Percentiles rank a stretch among this genome's conserved stretches.
Conservation (phyloP, 768 basidiomycete genomes). For the Lactarius hatsudake region DNA sequence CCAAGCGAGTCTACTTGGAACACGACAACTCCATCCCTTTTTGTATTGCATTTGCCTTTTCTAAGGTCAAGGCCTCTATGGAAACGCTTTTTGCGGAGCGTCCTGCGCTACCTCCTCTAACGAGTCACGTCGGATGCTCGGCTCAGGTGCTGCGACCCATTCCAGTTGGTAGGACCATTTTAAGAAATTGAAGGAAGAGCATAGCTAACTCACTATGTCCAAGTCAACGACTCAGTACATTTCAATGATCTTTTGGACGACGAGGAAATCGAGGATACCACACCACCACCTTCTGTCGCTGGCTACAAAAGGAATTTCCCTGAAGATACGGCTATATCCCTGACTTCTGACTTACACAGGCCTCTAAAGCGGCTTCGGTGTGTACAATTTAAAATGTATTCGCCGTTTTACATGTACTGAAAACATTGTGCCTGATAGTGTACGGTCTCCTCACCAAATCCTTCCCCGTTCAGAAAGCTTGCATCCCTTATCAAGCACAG, state of each 20-base stretch:
- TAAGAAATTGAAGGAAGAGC: background rate
- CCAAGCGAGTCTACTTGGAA: conserved; percentile 31
- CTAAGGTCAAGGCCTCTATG: conserved; percentile 32
- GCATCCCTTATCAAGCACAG: background rate
- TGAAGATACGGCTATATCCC: background rate
- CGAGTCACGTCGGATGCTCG: background rate
- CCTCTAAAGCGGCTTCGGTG: conserved; percentile 14
- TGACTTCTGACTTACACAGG: background rate
- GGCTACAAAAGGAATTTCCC: conserved; percentile 15
- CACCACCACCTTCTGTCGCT: conserved; percentile 16
- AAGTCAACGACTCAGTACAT: background rate
- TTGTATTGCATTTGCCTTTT: conserved; percentile 27
- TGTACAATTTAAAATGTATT: background rate
- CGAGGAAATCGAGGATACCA: conserved; percentile 19
- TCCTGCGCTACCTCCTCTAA: background rate
- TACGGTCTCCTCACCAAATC: background rate
- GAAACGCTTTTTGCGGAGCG: conserved; percentile 34
- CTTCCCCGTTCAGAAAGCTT: background rate
- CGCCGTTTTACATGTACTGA: background rate
- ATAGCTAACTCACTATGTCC: background rate
- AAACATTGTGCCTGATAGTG: background rate
- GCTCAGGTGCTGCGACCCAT: background rate
- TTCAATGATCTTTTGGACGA: background rate
- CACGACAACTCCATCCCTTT: conserved; percentile 24
- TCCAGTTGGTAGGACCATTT: no score